Base-by-base conservation (phyloP, 495 filamentous ascomycete genomes). In the Penicillium turbatum region DNA sequence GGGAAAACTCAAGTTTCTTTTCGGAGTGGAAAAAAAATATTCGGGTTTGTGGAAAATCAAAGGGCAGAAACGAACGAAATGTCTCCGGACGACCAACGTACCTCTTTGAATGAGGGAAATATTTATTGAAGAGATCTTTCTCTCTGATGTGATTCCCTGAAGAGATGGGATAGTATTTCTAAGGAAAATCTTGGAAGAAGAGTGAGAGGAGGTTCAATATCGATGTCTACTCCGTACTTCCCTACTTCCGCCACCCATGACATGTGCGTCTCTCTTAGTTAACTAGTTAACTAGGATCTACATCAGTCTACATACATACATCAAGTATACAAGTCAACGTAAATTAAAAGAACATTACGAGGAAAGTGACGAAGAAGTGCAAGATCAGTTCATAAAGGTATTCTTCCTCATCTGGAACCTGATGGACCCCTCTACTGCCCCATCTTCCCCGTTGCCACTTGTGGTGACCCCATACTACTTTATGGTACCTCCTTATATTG, bases 1-100 rank as follows among this genome's bases (percentile, higher is more conserved):
- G 45, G 43, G 41, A 52, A 56, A 51, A 60, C 59, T 63, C 63
- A 63, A 57, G 55, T 64, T 53, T 53, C n/a, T n/a, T 59, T 61
- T 64, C 61, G 61, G 62, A 54, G 53, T 48, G 41, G 56, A 54
- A 54, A 56, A 59, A 59, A 56, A 62, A 53, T 48, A 30, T 51
- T 50, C 27, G 55, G 53, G 36, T 51, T 58, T 55, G 46, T 48
- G 59, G 51, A 53, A 40, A 37, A 52, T 27, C 37, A 41, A 44
- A 36, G 40, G 42, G 51, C 26, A 41, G 36, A 40, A 24, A 40
- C 21, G 27, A 47, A 17, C 29, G 29, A 21, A 13, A 21, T 24
- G 11, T 27, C 29, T 15, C n/a, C n/a, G 35, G 34, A 3, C 37
- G 26, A 29, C 24, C 51, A 53, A 46, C 51, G 43, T 43, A 53